Conservation (phyloP, 2,329 filamentous ascomycete species). For the Aphanocladium album region DNA sequence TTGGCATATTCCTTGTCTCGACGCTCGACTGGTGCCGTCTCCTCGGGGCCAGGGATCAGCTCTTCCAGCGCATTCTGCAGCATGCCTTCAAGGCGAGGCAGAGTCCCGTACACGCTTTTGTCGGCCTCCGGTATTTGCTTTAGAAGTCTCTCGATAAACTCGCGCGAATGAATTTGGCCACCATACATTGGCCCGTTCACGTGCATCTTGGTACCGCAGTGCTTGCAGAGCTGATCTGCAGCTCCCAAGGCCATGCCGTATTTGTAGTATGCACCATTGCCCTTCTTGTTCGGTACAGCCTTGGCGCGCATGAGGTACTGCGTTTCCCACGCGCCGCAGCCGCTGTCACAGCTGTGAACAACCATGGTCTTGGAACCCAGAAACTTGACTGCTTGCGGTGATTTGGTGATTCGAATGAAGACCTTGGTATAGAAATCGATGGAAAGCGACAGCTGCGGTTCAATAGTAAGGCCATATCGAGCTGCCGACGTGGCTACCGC, state of each 20-base stretch:
- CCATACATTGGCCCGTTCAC: constrained; percentile 92
- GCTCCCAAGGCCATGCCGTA: constrained; percentile 70
- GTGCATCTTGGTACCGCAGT: constrained; percentile 84
- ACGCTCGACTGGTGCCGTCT: constrained; percentile 30
- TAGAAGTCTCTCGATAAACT: constrained; percentile 77
- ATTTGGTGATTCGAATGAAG: constrained; percentile 77
- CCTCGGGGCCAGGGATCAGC: constrained; percentile 34
- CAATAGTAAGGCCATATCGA: constrained; percentile 80
- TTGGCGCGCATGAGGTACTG: constrained; percentile 72
- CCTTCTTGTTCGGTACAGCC: constrained; percentile 63
- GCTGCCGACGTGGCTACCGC: constrained; percentile 74
- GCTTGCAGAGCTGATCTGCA: constrained; percentile 62
- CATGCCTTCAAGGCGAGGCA: constrained; percentile 83
- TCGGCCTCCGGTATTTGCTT: constrained; percentile 64
- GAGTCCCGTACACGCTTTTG: constrained; percentile 69
- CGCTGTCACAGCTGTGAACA: constrained; percentile 83
- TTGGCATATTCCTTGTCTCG: constrained; percentile 52
- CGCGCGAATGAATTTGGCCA: constrained; percentile 77
- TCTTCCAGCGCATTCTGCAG: constrained; percentile 84
- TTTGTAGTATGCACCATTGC: constrained; percentile 67
- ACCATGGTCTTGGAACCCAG: constrained; percentile 88
- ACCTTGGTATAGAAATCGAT: constrained; percentile 94
- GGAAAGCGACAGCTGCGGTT: constrained; percentile 85
- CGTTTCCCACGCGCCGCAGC: constrained; percentile 87
- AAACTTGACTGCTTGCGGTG: constrained; percentile 83